phyloP scores from a whole-genome alignment of 2,329 filamentous ascomycete species.

The Aspergillus hiratsukae region DNA sequence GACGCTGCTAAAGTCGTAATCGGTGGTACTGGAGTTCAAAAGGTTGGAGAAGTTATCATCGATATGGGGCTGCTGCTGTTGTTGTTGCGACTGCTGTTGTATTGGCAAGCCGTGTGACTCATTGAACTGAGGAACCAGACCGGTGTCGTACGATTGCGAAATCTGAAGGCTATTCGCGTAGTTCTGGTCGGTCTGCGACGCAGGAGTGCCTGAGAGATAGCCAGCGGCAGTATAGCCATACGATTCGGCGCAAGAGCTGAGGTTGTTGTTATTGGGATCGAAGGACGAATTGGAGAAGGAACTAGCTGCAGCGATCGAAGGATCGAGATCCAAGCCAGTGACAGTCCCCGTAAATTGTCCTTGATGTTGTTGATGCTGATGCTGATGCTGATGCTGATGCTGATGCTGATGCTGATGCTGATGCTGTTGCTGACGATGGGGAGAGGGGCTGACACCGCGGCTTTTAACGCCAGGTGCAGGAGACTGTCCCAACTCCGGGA shows the following conservation, averaged over 20 bases:
- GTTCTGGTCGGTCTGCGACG: conserved; percentile 31
- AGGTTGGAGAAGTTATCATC: conserved; percentile 38
- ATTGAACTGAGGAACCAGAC: conserved; percentile 33
- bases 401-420: conserved; percentile 22
- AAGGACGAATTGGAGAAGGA: conserved; percentile 33
- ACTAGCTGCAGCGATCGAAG: conserved; percentile 29
- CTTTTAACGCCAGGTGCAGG: conserved; percentile 33
- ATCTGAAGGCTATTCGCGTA: conserved; percentile 32
- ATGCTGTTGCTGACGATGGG: conserved; percentile 32
- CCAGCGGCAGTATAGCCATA: conserved; percentile 31
- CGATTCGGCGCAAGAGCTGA: conserved; percentile 27
- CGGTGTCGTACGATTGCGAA: conserved; percentile 36
- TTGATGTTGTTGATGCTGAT: not conserved
- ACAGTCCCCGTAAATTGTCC: conserved; percentile 32
- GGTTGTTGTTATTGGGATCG: conserved; percentile 22
- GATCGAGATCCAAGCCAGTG: conserved; percentile 32
- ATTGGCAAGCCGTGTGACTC: conserved; percentile 25
- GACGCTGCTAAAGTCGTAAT: conserved; percentile 36
- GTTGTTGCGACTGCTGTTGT: conserved; percentile 15
- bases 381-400: not conserved
- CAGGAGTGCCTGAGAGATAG: conserved; percentile 31
- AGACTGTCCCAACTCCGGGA: conserved; percentile 34
- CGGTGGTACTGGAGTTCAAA: conserved; percentile 34
- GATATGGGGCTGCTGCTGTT: conserved; percentile 1
- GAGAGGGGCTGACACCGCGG: conserved; percentile 41